These are phyloP conservation scores for Fusarium chuoi DNA, from an alignment of 2,329 filamentous ascomycete genomes.

Conservation along the genomic window DNA sequence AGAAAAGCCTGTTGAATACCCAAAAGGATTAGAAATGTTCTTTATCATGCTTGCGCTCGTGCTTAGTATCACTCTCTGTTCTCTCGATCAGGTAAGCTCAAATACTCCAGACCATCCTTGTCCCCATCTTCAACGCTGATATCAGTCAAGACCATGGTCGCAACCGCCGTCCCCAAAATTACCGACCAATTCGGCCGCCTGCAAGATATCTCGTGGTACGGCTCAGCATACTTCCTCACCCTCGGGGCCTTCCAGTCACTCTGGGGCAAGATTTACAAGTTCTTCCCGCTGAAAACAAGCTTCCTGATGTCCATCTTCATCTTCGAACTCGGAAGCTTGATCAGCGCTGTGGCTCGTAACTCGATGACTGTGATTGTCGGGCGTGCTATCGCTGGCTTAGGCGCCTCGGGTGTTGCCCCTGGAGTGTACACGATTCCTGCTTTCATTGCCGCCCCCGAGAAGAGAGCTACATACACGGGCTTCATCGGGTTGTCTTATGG, in stretches of 20 bases:
- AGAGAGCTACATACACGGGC: background rate
- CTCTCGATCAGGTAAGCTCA: background rate
- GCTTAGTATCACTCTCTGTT: background rate
- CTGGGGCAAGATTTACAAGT: conserved; percentile 58
- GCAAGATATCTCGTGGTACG: conserved; percentile 67
- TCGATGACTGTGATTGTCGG: conserved; percentile 61
- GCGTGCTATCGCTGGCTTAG: conserved; percentile 59
- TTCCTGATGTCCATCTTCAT: conserved; percentile 60
- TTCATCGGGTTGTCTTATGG: background rate
- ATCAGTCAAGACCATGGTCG: fast-evolving
- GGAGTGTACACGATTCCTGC: conserved; percentile 62
- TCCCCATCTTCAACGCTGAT: fast-evolving
- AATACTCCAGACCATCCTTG: fast-evolving
- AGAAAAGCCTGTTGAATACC: background rate
- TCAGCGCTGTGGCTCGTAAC: conserved; percentile 59
- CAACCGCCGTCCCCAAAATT: conserved; percentile 62
- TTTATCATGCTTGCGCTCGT: background rate
- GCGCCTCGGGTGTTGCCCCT: conserved; percentile 59
- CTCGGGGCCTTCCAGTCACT: background rate
- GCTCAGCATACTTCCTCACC: conserved; percentile 55
- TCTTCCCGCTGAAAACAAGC: conserved; percentile 61
- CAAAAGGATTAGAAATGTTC: background rate
- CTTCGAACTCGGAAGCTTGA: conserved; percentile 64
- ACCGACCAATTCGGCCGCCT: conserved; percentile 62
- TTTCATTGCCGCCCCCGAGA: background rate